Base-by-base conservation (phyloP, 2,329 filamentous ascomycete genomes). In the Trichoderma cornu-damae region DNA sequence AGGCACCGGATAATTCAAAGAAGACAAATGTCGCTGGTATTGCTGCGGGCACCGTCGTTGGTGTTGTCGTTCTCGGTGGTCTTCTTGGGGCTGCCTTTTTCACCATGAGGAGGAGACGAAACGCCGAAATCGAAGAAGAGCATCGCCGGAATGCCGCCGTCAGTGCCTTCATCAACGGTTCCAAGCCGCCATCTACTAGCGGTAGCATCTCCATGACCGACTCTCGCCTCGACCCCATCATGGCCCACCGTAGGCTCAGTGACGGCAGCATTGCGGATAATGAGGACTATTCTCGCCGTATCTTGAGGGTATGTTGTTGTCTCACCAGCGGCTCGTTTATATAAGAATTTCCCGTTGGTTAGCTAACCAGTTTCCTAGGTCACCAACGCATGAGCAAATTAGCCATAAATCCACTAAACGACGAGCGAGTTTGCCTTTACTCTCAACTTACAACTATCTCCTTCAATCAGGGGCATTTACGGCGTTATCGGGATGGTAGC, bases 181-280 rank as follows among this genome's bases (percentile, higher is more conserved):
- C 77, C 57, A 83, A 85, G 70, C 79, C 85, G 34, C 83, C 85
- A 1, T 75, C 76, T 57, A 85, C 81, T 74, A 80, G 83, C 69
- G 82, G 86, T 60, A 79, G 79, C 61, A 73, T 84, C 73, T 90
- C 89, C 8, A 86, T 89, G 75, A 84, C 84, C 12, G 93, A 97
- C 69, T 86, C 89, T 40, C 85, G 93, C 56, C 84, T 96, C 58
- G 93, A 97, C 63, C 90, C 91, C 6, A 86, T 91, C 62, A 86
- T 95, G 81, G 86, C 87, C 59, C 84, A 91, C 65, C 82, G 90
- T 69, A 84, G 92, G 73, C 82, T 93, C 76, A 96, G 93, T 74
- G 90, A 94, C 68, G 93, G 93, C 65, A 96, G 92, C 73, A 96
- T 97, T 72, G 93, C 92, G 52, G 93, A 97, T 72, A 95, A 96